Evolutionary conservation across 1,139 yeast species (phyloP).

Genomic region (Insectozyma bohioensis): DNA sequence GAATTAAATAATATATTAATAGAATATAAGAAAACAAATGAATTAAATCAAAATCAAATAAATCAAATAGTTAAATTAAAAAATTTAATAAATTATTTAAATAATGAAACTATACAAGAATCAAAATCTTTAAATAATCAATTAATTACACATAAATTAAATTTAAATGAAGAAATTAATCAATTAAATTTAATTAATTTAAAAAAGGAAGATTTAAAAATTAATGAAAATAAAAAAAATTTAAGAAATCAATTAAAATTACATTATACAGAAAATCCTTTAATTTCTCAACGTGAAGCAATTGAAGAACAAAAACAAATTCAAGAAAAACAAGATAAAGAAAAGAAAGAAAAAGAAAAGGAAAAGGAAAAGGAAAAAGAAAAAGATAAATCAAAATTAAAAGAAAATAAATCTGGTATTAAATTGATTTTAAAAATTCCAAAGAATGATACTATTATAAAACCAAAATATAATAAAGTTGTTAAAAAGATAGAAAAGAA

Average conservation of each 20-base stretch:
- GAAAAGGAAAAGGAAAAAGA: constrained; percentile 18
- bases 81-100: constrained; percentile 11
- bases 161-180: constrained; percentile 30
- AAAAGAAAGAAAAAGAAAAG: constrained; percentile 28
- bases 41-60: constrained; percentile 3
- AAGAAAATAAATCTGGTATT: constrained; percentile 18
- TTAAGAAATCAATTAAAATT: constrained; percentile 32
- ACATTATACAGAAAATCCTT: constrained; percentile 39
- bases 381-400: constrained; percentile 13
- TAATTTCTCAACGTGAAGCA: constrained; percentile 42
- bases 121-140: constrained; percentile 35
- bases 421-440: constrained; percentile 33
- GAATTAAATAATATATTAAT: constrained; percentile 19
- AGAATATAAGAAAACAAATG: constrained; percentile 4
- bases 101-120: constrained; percentile 35
- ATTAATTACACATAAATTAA: constrained; percentile 30
- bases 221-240: constrained; percentile 14
- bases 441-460: constrained; percentile 10
- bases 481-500: constrained; percentile 7
- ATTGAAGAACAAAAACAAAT: constrained; percentile 29
- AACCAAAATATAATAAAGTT: constrained; percentile 8
- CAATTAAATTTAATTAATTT: constrained; percentile 22
- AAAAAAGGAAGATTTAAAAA: constrained; percentile 7
- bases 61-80: constrained; percentile 11
- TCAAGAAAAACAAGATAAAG: constrained; percentile 23